A percentile compares a stretch with the other conserved stretches of the same genome.
phyloP scores from a whole-genome alignment of 176 grass and related monocot genomes.

The Chloris gayana region DNA sequence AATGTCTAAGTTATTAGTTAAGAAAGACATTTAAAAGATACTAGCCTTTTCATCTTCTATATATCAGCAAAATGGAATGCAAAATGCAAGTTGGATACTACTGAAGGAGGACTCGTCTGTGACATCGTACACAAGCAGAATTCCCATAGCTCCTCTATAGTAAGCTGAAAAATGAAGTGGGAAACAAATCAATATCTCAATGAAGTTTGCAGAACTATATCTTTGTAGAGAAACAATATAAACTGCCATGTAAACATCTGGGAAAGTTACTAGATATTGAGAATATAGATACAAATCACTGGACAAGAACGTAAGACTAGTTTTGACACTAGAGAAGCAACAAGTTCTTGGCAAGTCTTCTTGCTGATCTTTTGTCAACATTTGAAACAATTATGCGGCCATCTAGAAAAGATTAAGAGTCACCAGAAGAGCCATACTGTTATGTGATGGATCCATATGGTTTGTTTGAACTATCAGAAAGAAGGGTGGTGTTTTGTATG shows the following conservation, averaged over 20 bases:
- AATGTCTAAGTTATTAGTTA: slow-evolving; percentile 68
- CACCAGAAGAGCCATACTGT: neutral
- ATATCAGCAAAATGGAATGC: slow-evolving; percentile 24
- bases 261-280: neutral
- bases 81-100: slow-evolving; percentile 62
- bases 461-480: slow-evolving; percentile 9
- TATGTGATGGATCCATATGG: neutral
- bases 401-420: neutral
- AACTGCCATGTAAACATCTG: neutral
- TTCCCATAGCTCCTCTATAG: slow-evolving; percentile 94
- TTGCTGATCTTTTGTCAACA: neutral
- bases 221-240: slow-evolving; percentile 23
- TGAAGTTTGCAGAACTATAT: slow-evolving; percentile 19
- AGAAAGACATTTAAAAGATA: slow-evolving; percentile 11
- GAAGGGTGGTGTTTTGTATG: too few species aligned
- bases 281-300: neutral
- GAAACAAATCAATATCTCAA: neutral
- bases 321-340: too few species aligned
- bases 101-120: slow-evolving; percentile 95
- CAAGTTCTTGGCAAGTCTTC: neutral
- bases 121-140: slow-evolving; percentile 93
- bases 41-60: slow-evolving; percentile 3
- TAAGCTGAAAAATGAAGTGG: slow-evolving; percentile 56
- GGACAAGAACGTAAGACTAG: neutral
- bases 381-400: neutral